Base-by-base conservation (phyloP, 257 asterid species). In the Rauvolfia tetraphylla region DNA sequence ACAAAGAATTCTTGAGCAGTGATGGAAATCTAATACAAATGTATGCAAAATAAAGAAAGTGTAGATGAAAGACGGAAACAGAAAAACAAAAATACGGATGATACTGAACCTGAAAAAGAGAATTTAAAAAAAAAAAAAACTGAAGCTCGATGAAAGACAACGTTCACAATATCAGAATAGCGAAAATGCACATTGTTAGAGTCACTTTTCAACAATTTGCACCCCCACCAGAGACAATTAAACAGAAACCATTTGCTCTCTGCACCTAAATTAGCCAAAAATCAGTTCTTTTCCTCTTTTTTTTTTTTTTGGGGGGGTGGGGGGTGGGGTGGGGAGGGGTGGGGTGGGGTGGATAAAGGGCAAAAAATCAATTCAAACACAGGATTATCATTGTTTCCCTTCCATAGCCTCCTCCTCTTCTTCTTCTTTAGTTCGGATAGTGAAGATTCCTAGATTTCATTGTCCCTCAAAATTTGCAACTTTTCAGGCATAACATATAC, bases 11-110 rank as follows among this genome's bases (percentile, higher is more conserved):
- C 78, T 79, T 84, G 75, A 92, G 84, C 84, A 86, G 82, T 42
- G 92, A 87, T 48, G 82, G 86, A 82, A 94, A 88, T 76, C 98
- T 92, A 86, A 41, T 54, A 31, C 70, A 56, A 74, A 73, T 44
- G 77, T 72, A 75, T 71, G 38, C 53, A 80, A 67, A 58, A 25
- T 53, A 62, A 57, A 72, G 70, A 73, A 67, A 39, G 58, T 44
- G 44, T 61, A 62, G 71, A 63, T 76, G 74, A 38, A 44, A 25
- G 44, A 78, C 36, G 48, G 48, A 62, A 48, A 31, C 13, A 29
- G 22, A 23, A 9, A 44, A 53, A 70, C 31, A 17, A 5, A 42
- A 38, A 39, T 39, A 57, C 14, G 31, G 25, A 33, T 25, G 27
- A 42, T 11, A 48, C 11, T 0, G 54, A 44, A 78, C 36, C 42